Percentiles rank a stretch among this genome's conserved stretches.
Evolutionary conservation across 306 rosid species (phyloP).

Genomic region (Casuarina glauca): DNA sequence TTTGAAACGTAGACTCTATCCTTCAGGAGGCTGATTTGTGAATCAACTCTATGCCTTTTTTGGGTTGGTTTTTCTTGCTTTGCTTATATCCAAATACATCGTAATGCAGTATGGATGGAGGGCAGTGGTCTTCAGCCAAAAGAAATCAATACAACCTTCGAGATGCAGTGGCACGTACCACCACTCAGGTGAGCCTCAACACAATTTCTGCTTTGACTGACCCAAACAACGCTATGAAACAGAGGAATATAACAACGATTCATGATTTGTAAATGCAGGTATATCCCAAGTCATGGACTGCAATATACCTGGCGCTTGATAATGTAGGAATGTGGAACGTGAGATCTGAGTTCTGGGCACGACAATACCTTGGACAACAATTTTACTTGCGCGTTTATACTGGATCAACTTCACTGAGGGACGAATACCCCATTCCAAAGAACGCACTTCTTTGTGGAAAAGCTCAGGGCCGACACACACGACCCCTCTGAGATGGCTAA

Average conservation of each 20-base stretch:
- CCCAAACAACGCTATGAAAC: too few species aligned
- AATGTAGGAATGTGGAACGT: conserved; percentile 99
- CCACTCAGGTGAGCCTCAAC: conserved; percentile 64
- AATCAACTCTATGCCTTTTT: background rate
- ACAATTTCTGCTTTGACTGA: background rate
- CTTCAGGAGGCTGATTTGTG: background rate
- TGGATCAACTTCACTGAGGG: conserved; percentile 67
- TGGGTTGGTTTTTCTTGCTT: background rate
- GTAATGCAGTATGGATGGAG: conserved; percentile 89
- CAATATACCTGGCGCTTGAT: conserved; percentile 79
- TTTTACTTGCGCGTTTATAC: conserved; percentile 88
- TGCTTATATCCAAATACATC: background rate
- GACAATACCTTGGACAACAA: conserved; percentile 91
- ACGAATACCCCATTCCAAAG: conserved; percentile 89
- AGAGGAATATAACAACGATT: background rate
- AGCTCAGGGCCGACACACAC: conserved; percentile 78
- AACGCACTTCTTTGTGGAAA: conserved; percentile 88
- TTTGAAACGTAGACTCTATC: background rate
- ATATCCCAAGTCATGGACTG: conserved; percentile 95
- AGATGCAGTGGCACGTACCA: conserved; percentile 89
- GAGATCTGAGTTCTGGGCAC: conserved; percentile 93
- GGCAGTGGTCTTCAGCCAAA: conserved; percentile 68
- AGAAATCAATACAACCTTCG: conserved; percentile 80
- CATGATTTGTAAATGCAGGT: conserved; percentile 49
- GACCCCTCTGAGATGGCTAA: conserved; percentile 62